A percentile compares a stretch with the other conserved stretches of the same genome.
Evolutionary conservation across 805 yeast species (phyloP).

Genomic region (Hanseniaspora clermontiae): DNA sequence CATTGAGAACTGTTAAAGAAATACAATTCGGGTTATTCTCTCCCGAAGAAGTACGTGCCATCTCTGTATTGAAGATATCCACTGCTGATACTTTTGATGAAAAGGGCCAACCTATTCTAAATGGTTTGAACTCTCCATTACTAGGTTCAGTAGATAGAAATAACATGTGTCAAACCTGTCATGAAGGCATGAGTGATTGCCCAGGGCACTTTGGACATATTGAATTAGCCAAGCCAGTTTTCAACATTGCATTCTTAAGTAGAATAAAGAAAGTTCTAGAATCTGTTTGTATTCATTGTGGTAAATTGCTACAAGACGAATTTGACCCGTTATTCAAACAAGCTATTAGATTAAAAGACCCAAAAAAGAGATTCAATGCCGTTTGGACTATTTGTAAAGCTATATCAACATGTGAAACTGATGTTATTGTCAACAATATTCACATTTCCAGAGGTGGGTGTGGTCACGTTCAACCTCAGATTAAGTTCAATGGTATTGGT

Average conservation of each 20-base stretch:
- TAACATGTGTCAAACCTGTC: slow-evolving; percentile 96
- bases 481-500: slow-evolving; percentile 90
- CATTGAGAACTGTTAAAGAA: slow-evolving; percentile 92
- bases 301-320: slow-evolving; percentile 82
- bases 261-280: slow-evolving; percentile 92
- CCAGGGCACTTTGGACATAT: slow-evolving; percentile 99
- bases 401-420: slow-evolving; percentile 92
- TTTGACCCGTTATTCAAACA: slow-evolving; percentile 57
- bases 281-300: slow-evolving; percentile 97
- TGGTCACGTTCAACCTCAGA: slow-evolving; percentile 91
- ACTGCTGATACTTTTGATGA: slow-evolving; percentile 99
- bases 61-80: slow-evolving; percentile 94
- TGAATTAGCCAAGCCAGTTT: slow-evolving; percentile 95
- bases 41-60: slow-evolving; percentile 95
- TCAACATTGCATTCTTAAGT: slow-evolving; percentile 89
- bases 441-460: slow-evolving; percentile 81
- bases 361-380: slow-evolving; percentile 91
- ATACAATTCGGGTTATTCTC: slow-evolving; percentile 96
- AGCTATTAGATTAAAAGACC: slow-evolving; percentile 79
- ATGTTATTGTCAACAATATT: slow-evolving; percentile 48
- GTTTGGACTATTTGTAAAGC: slow-evolving; percentile 89
- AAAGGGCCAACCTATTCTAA: slow-evolving; percentile 87
- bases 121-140: slow-evolving; percentile 94
- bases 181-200: slow-evolving; percentile 98
- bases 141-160: slow-evolving; percentile 94